Conservation (phyloP, 352 stramenopile species). For the Phytophthora citricola region DNA sequence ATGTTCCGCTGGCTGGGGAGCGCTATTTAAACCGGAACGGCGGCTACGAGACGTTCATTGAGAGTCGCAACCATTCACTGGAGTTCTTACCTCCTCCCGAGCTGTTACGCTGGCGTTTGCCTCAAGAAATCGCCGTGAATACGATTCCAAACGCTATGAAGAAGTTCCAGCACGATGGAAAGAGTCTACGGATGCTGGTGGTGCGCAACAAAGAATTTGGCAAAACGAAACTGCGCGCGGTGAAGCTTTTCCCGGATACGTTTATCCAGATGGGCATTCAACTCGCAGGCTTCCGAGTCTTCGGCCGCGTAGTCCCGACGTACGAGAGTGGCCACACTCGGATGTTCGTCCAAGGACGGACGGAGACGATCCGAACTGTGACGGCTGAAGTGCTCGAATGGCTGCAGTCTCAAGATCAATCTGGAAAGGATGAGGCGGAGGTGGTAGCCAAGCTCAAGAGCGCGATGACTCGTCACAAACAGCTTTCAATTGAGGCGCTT, state of each 20-base stretch:
- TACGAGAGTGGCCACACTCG: constrained; percentile 96
- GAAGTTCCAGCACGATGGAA: constrained; percentile 74
- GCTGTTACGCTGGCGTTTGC: constrained; percentile 62
- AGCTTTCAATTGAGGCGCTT: constrained; percentile 81
- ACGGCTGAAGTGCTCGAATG: constrained; percentile 82
- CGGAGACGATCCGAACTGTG: constrained; percentile 86
- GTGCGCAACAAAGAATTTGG: constrained; percentile 86
- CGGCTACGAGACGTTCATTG: constrained; percentile 70
- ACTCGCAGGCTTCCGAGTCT: constrained; percentile 90
- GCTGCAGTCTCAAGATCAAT: constrained; percentile 57
- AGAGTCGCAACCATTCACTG: constrained; percentile 60
- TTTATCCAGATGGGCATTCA: constrained; percentile 96
- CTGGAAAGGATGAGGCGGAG: constrained; percentile 48
- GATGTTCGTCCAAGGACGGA: constrained; percentile 94
- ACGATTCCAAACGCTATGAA: constrained; percentile 61
- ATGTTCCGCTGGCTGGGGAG: constrained; percentile 71
- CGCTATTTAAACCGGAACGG: constrained; percentile 68
- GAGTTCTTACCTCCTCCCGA: constrained; percentile 66
- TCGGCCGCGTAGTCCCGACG: constrained; percentile 88
- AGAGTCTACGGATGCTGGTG: constrained; percentile 81
- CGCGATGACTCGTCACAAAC: constrained; percentile 87
- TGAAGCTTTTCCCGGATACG: constrained; percentile 91
- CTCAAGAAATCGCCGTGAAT: constrained; percentile 27
- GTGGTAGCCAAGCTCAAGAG: constrained; percentile 66
- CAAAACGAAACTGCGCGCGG: constrained; percentile 77